These are phyloP conservation scores for Pleurotus platypus DNA, from an alignment of 768 basidiomycete species.

Conservation along the genomic window DNA sequence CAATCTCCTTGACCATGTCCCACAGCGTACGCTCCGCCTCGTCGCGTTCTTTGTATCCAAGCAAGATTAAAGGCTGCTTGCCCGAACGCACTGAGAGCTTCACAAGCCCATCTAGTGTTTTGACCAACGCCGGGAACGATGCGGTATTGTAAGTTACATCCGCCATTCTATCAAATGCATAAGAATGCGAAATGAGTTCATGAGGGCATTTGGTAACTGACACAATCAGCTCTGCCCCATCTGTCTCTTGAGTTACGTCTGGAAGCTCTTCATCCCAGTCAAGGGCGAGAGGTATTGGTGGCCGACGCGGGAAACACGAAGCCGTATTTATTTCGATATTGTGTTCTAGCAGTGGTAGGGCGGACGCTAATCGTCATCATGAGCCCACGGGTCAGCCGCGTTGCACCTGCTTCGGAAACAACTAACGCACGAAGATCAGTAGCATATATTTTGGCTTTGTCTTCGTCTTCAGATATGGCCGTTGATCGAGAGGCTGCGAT, in stretches of 20 bases:
- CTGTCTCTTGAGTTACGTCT: slow-evolving; percentile 30
- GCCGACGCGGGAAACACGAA: slow-evolving; percentile 25
- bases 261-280: slow-evolving; percentile 71
- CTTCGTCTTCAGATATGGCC: slow-evolving; percentile 12
- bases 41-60: slow-evolving; percentile 90
- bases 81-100: slow-evolving; percentile 11
- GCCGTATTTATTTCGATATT: slow-evolving; percentile 53
- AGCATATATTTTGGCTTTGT: slow-evolving; percentile 39
- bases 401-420: not conserved
- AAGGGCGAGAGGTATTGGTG: slow-evolving; percentile 39
- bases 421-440: slow-evolving; percentile 71
- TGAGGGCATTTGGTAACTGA: slow-evolving; percentile 30
- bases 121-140: slow-evolving; percentile 74
- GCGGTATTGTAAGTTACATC: slow-evolving; percentile 91
- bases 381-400: too few relatives aligned
- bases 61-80: slow-evolving; percentile 40
- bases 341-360: slow-evolving; percentile 72
- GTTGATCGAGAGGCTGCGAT: slow-evolving; percentile 54
- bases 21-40: slow-evolving; percentile 71
- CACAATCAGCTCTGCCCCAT: slow-evolving; percentile 65
- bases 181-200: too few relatives aligned
- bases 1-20: slow-evolving; percentile 50
- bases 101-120: slow-evolving; percentile 58
- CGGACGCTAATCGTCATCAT: slow-evolving; percentile 51
- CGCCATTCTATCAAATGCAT: slow-evolving; percentile 62